Evolutionary conservation across 805 yeast species (phyloP), one percentile per base, ranked within the genome.

Genomic region (Lachancea waltii): DNA sequence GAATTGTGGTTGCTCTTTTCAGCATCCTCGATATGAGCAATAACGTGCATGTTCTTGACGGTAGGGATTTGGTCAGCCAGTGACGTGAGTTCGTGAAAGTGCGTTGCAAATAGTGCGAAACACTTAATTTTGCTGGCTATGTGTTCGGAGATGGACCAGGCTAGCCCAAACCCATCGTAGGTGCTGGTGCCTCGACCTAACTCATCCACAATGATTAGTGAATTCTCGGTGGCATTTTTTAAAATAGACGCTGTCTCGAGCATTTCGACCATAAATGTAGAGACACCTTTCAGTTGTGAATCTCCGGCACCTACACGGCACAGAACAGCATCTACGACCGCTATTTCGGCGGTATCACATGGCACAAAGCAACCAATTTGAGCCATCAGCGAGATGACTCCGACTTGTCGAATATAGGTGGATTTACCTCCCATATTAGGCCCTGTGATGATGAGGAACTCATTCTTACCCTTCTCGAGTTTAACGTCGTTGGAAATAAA

Each of bases 281-380:
- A 89, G 20, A 92, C 85, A 18, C 98, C 98, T 61, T 90, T 89
- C 54, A 92, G 69, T 62, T 92, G 98, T 0, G 97, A 90, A 59
- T 92, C 98, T 9, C 97, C 95, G 2, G 98, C 97, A 8, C 98
- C 98, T n/a, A 92, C 96, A 55, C 98, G 77, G 10, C 97, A 94
- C 43, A 92, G 70, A 4, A 92, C 81, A 2, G 95, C 86, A 62
- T 92, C 98, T 45, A 90, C 86, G 2, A 92, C 68, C 9, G 86
- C 78, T 18, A 92, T 58, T 51, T 85, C 89, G 0, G 96, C 89
- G 23, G 70, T 78, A 27, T 67, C 69, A 44, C 82, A 81, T 2
- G 98, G 98, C 18, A 89, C 77, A 54, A 81, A 89, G 42, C 92
- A 81, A 1, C 97, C 97, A 15, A 86, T 75, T 58, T 89, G 97